Conservation (phyloP, 257 asterid species). For the Linaria vulgaris region DNA sequence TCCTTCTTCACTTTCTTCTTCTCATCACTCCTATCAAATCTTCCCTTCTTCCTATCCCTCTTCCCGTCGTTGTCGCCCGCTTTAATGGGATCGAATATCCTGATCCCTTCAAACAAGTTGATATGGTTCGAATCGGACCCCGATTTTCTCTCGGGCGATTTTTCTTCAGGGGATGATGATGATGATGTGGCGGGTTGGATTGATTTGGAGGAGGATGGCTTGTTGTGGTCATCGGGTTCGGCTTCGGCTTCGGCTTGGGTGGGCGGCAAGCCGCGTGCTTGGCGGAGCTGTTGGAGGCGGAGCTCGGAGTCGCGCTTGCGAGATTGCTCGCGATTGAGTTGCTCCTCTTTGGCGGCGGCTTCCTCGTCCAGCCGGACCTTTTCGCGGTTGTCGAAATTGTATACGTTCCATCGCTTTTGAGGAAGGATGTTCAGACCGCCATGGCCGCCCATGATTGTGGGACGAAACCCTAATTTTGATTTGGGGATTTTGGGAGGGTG, state of each 20-base stretch:
- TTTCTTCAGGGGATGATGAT: background rate
- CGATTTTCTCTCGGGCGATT: background rate
- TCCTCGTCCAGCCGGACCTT: conserved; percentile 86
- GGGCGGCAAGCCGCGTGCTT: conserved; percentile 61
- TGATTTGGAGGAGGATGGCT: conserved; percentile 27
- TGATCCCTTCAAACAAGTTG: conserved; percentile 80
- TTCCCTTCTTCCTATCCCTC: conserved; percentile 41
- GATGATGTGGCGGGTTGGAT: conserved; percentile 1
- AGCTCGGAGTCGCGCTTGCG: conserved; percentile 66
- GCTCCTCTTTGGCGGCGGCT: conserved; percentile 94
- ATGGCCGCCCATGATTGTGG: conserved; percentile 78
- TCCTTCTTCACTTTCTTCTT: conserved; percentile 69
- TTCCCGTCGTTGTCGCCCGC: conserved; percentile 35
- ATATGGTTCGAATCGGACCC: conserved; percentile 67
- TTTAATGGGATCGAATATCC: conserved; percentile 71
- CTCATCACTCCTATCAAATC: conserved; percentile 30
- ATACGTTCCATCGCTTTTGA: conserved; percentile 95
- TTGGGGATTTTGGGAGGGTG: too few species aligned
- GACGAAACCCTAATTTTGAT: too few species aligned
- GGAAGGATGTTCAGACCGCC: conserved; percentile 97
- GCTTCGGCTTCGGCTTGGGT: too few species aligned
- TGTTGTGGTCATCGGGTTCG: conserved; percentile 20
- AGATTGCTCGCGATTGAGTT: conserved; percentile 76
- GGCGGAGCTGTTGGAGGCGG: conserved; percentile 82
- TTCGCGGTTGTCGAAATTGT: conserved; percentile 91